These are phyloP conservation scores for Myxozyma udenii DNA, from an alignment of 805 yeast species.

Conservation along the genomic window DNA sequence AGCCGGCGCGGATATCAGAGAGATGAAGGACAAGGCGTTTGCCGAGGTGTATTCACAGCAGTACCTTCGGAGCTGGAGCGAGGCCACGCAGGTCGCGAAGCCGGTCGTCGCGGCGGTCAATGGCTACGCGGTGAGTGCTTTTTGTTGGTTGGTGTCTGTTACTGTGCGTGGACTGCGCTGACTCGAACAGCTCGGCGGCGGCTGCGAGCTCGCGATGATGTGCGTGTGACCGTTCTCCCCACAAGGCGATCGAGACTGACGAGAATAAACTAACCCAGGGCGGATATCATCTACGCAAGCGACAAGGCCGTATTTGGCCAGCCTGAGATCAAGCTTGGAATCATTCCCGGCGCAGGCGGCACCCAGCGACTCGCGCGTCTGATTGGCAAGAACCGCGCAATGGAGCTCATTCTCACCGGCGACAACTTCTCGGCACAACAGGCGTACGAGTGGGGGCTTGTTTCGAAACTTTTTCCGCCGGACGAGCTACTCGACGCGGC, in stretches of 20 bases:
- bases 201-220: constrained; percentile 55
- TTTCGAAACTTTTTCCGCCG: constrained; percentile 43
- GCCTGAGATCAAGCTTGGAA: constrained; percentile 54
- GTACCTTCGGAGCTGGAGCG: constrained; percentile 44
- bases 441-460: constrained; percentile 51
- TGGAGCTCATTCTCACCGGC: constrained; percentile 51
- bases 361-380: constrained; percentile 50
- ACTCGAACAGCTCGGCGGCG: constrained; percentile 47
- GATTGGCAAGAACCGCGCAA: constrained; percentile 51
- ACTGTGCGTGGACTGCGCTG: not conserved
- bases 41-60: constrained; percentile 40
- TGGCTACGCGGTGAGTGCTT: constrained; percentile 44
- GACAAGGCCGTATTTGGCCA: constrained; percentile 51
- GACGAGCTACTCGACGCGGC: constrained; percentile 45
- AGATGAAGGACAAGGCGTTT: constrained; percentile 44
- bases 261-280: constrained; percentile 30
- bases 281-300: constrained; percentile 52
- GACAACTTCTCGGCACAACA: constrained; percentile 44
- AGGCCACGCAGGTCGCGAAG: constrained; percentile 41
- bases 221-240: constrained; percentile 12
- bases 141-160: not conserved
- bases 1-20: constrained; percentile 57
- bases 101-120: constrained; percentile 57
- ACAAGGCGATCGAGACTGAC: not conserved
- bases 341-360: constrained; percentile 53